Conservation (phyloP, 2,329 filamentous ascomycete genomes). For the Aspergillus nomiae region DNA sequence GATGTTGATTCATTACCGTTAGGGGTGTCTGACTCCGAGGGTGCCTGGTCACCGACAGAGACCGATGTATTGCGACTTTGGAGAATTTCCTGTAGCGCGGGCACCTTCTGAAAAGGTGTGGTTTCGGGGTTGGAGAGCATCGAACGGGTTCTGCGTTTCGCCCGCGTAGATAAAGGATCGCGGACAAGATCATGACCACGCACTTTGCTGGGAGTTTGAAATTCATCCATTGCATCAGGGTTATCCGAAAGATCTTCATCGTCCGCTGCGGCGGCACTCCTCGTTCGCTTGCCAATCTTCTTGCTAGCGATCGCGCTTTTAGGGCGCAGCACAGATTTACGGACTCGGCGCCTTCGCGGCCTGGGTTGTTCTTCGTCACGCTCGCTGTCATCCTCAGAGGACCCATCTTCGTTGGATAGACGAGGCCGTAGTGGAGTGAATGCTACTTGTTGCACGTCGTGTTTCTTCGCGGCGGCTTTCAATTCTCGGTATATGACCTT, state of each 20-base stretch:
- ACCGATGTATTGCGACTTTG: slow-evolving; percentile 26
- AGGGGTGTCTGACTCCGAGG: slow-evolving; percentile 12
- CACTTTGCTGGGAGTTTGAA: slow-evolving; percentile 38
- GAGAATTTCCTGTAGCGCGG: slow-evolving; percentile 29
- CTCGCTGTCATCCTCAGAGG: slow-evolving; percentile 35
- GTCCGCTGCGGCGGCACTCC: slow-evolving; percentile 29
- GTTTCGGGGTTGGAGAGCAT: slow-evolving; percentile 31
- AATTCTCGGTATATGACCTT: slow-evolving; percentile 46
- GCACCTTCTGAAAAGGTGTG: slow-evolving; percentile 26
- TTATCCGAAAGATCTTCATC: slow-evolving; percentile 30
- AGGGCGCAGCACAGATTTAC: slow-evolving; percentile 49
- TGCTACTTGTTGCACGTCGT: slow-evolving; percentile 28
- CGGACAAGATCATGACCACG: slow-evolving; percentile 37
- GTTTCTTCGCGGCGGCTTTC: slow-evolving; percentile 35
- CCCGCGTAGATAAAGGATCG: slow-evolving; percentile 32
- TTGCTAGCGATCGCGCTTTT: slow-evolving; percentile 43
- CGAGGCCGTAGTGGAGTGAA: slow-evolving; percentile 39
- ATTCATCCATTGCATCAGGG: slow-evolving; percentile 30
- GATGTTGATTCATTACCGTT: slow-evolving; percentile 20
- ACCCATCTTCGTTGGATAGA: slow-evolving; percentile 26
- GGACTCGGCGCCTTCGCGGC: slow-evolving; percentile 31
- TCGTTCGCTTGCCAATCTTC: slow-evolving; percentile 44
- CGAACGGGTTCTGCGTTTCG: slow-evolving; percentile 33
- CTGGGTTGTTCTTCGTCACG: slow-evolving; percentile 25
- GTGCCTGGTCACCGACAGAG: slow-evolving; percentile 16